Percentiles rank a stretch among this genome's conserved stretches.
phyloP scores from a whole-genome alignment of 169 alveolate species.

The Cryptosporidium sp. region DNA sequence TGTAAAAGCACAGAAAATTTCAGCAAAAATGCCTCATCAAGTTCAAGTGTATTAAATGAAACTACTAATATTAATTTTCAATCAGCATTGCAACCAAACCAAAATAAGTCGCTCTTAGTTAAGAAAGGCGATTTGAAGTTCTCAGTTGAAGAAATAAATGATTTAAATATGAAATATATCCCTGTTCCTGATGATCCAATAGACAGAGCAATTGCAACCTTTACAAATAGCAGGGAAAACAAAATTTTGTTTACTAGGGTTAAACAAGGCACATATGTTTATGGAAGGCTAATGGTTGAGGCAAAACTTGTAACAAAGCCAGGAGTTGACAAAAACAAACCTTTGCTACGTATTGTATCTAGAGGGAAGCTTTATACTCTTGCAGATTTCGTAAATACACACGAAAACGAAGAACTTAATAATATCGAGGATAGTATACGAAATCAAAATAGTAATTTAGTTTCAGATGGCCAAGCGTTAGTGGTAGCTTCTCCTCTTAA shows the following conservation, averaged over 20 bases:
- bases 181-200: constrained; percentile 75
- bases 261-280: constrained; percentile 70
- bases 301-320: constrained; percentile 73
- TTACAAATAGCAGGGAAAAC: constrained; percentile 60
- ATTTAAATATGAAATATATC: constrained; percentile 39
- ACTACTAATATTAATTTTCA: background rate
- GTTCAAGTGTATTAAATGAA: background rate
- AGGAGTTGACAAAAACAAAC: constrained; percentile 69
- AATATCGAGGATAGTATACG: constrained; percentile 56
- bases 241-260: constrained; percentile 61
- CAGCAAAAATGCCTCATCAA: background rate
- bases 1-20: background rate
- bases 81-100: constrained; percentile 8
- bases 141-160: constrained; percentile 71
- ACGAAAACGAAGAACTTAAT: constrained; percentile 57
- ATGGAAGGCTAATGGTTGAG: constrained; percentile 76
- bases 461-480: constrained; percentile 50
- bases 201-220: constrained; percentile 75
- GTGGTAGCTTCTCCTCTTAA: constrained; percentile 58
- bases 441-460: constrained; percentile 49
- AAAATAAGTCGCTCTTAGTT: constrained; percentile 46
- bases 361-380: constrained; percentile 70
- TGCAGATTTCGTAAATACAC: constrained; percentile 69
- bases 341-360: constrained; percentile 53
- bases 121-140: constrained; percentile 61